These are phyloP conservation scores for Beauveria asiatica DNA, from an alignment of 2,329 filamentous ascomycete genomes.

Conservation along the genomic window DNA sequence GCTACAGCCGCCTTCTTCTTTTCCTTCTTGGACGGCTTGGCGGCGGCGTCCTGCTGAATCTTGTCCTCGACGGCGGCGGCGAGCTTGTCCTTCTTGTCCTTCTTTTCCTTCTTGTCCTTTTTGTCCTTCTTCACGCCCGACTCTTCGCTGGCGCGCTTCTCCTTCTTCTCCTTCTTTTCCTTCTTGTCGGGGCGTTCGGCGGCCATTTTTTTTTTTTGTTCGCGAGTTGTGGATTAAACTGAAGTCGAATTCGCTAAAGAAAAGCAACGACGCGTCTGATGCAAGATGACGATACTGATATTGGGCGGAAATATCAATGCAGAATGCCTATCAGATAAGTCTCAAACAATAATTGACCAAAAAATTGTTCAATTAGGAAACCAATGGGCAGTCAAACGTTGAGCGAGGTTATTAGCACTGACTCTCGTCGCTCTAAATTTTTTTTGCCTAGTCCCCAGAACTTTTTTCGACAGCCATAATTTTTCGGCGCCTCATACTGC, in stretches of 20 bases:
- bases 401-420: not conserved
- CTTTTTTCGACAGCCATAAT: slow-evolving; percentile 12
- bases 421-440: slow-evolving; percentile 2
- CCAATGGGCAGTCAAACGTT: not conserved
- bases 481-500: slow-evolving; percentile 24
- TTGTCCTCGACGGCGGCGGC: slow-evolving; percentile 57
- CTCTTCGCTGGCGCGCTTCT: slow-evolving; percentile 48
- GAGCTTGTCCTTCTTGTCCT: slow-evolving; percentile 66
- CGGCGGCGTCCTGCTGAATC: slow-evolving; percentile 45
- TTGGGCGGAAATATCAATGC: not conserved
- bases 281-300: not conserved
- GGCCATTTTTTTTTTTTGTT: slow-evolving; percentile 29
- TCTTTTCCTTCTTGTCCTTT: slow-evolving; percentile 59
- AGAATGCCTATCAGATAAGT: not conserved
- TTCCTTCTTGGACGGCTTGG: slow-evolving; percentile 16
- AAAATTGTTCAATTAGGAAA: not conserved
- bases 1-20: slow-evolving; percentile 29
- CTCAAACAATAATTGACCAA: not conserved
- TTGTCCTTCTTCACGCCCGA: slow-evolving; percentile 48
- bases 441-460: slow-evolving; percentile 3
- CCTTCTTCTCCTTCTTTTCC: slow-evolving; percentile 54
- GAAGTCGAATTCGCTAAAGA: slow-evolving; percentile 11
- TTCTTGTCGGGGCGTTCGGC: slow-evolving; percentile 41
- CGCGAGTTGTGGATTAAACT: too few relatives aligned
- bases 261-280: not conserved